Base-by-base conservation (phyloP, 441 rosid genomes). In the Rhodomyrtus psidioides region DNA sequence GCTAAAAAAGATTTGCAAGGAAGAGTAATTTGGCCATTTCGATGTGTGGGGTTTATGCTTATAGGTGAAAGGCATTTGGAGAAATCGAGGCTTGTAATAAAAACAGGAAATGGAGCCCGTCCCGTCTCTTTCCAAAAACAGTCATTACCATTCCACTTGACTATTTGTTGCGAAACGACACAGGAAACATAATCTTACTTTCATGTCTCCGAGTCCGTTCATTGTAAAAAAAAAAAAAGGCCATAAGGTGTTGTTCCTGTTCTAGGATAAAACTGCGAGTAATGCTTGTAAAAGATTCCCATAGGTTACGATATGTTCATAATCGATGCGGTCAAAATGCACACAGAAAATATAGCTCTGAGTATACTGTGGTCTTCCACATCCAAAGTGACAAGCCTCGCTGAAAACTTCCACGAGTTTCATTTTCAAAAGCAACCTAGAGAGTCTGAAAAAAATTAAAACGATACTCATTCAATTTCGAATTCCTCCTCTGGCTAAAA, bases 221-320 rank as follows among this genome's bases (percentile, higher is more conserved):
- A 54, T 54, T 54, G 55, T 6, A 54, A 54, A 17, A 7, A 54
- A 17, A 7, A 54, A 54, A 54, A 21, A 54, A 54, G 3, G 55
- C 55, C 55, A 15, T 3, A 60, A 23, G 74, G 12, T 42, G 10
- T 30, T 28, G 44, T 19, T 28, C 75, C 75, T 16, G 44, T 30
- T 62, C 39, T 16, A 8, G 42, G 75, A 62, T 30, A 0, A 62
- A 34, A 62, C 44, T 62, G 23, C 23, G 0, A 0, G 23, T 5
- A 12, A 60, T 7, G 39, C 23, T 30, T 12, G 44, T 62, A 16
- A 30, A 62, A 62, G 23, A 30, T 17, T 30, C 23, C 75, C 21
- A 30, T 17, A 30, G 3, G 24, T 9, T 1, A 62, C 7, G 13
- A 30, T 17, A 0, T 5, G 13, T 16, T 15, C 7, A 12, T 28